Evolutionary conservation across 2,329 filamentous ascomycete genomes (phyloP).

Genomic region (Stemphylium beticola): DNA sequence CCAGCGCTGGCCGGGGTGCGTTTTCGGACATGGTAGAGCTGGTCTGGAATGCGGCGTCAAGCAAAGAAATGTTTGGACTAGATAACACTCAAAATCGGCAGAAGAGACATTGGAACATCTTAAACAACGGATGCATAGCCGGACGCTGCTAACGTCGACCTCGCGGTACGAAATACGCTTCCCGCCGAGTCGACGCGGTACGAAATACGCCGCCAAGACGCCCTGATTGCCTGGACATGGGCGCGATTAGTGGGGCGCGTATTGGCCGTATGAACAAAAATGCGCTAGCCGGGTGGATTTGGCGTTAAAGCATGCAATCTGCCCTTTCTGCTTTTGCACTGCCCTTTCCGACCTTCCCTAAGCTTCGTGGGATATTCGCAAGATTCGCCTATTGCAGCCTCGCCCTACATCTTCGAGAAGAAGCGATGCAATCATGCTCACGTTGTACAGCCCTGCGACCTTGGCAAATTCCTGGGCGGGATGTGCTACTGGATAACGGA

Average conservation of each 20-base stretch:
- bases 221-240: neutral
- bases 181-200: neutral
- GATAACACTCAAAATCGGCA: neutral
- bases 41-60: neutral
- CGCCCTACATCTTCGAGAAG: too few relatives aligned
- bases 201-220: neutral
- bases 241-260: neutral
- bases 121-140: neutral
- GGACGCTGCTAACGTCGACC: too few relatives aligned
- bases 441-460: too few relatives aligned
- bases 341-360: too few relatives aligned
- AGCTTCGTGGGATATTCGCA: too few relatives aligned
- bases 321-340: too few relatives aligned
- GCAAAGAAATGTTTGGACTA: neutral
- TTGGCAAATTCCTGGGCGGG: too few relatives aligned
- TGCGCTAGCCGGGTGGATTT: neutral
- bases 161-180: too few relatives aligned
- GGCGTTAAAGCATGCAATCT: neutral
- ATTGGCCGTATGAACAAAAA: neutral
- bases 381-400: too few relatives aligned
- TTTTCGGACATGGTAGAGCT: neutral
- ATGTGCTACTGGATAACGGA: too few relatives aligned
- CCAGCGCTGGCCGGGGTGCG: slow-evolving; percentile 16
- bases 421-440: too few relatives aligned
- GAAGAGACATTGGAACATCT: neutral